These are phyloP conservation scores for Clarireedia homoeocarpa DNA, from an alignment of 2,329 filamentous ascomycete species.

Conservation along the genomic window DNA sequence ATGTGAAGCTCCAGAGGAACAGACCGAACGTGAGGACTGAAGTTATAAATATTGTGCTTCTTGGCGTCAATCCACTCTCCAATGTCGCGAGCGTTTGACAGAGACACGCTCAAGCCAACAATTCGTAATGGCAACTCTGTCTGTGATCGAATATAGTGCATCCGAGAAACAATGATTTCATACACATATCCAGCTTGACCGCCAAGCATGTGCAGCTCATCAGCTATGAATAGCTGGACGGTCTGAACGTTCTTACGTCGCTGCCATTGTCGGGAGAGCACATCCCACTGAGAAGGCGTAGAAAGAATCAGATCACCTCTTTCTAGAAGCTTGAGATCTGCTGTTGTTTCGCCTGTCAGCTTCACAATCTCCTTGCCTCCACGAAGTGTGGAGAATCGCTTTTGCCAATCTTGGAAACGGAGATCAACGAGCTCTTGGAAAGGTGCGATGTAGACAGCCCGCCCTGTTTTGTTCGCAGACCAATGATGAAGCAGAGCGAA, in stretches of 20 bases:
- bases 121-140: constrained; percentile 80
- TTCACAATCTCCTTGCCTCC: constrained; percentile 89
- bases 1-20: constrained; percentile 89
- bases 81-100: constrained; percentile 87
- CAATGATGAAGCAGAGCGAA: constrained; percentile 88
- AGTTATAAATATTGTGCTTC: constrained; percentile 98
- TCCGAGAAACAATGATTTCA: constrained; percentile 93
- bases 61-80: constrained; percentile 97
- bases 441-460: constrained; percentile 88
- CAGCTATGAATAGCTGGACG: constrained; percentile 85
- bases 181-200: constrained; percentile 83
- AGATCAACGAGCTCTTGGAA: constrained; percentile 89
- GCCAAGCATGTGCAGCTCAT: constrained; percentile 90
- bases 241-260: constrained; percentile 90
- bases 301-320: constrained; percentile 83
- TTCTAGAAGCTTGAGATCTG: constrained; percentile 83
- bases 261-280: constrained; percentile 92
- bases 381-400: constrained; percentile 60
- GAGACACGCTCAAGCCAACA: constrained; percentile 80
- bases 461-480: constrained; percentile 61
- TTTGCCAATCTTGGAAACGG: constrained; percentile 76
- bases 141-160: constrained; percentile 91
- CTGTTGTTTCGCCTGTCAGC: constrained; percentile 84
- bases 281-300: constrained; percentile 92
- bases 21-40: constrained; percentile 84